Base-by-base conservation (phyloP, 1,284 basidiomycete genomes). In the Trametes versicolor region DNA sequence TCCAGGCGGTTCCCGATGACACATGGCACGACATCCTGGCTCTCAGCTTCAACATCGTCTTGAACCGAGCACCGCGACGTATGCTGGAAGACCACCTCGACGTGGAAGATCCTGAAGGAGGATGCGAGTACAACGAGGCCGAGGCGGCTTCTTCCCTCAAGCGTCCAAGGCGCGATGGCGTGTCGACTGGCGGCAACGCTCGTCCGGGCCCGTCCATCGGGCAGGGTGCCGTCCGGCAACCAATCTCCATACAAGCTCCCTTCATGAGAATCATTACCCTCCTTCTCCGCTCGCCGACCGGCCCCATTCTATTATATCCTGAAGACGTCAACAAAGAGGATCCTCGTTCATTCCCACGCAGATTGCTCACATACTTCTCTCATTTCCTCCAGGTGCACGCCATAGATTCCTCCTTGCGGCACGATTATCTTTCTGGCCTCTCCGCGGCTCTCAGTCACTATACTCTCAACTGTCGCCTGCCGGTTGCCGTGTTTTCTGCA, bases 31-130 rank as follows among this genome's bases (percentile, higher is more conserved):
- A 79, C 23, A 77, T 95, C 29, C 85, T 92, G 43, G 84, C 87
- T 53, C 77, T 95, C 39, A 88, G 87, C 59, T 96, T 96, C 80
- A 92, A 94, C 65, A 85, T 88, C 2, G 80, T 95, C 8, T 80
- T 97, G 1, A 88, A 84, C 15, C 89, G 93, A 71, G 81, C 84
- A 0, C 75, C 96, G 37, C 77, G 70, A 61, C 76, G 70, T 48
- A 72, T 23, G 8, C 74, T 88, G 13, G 73, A 77, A 2, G 72
- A 72, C 34, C 70, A 75, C 34, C 74, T 77, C 25, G 65, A 67
- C 32, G 62, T 70, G 64, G 74, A 74, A 55, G 58, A 55, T 12
- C 37, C 55, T 25, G 56, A 36, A 17, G 27, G 34, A 41, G 32
- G 32, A 6, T 21, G 41, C 13, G 58, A 58, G n/a, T 63, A 49